phyloP scores from a whole-genome alignment of 2,329 filamentous ascomycete genomes.

The Rhinocladiella similis region DNA sequence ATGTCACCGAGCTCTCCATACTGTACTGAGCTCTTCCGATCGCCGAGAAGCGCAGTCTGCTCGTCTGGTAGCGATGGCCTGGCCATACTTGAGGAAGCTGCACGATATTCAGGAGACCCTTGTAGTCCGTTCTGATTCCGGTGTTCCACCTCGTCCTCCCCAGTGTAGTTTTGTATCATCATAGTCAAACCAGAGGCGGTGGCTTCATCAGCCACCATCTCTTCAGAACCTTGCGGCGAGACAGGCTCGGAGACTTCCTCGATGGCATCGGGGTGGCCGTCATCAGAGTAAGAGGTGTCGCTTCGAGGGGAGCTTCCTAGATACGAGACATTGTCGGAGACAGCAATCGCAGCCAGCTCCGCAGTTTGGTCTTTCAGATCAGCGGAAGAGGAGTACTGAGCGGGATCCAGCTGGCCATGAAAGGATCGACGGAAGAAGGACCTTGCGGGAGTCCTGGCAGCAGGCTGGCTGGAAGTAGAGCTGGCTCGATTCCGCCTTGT shows the following conservation, averaged over 20 bases:
- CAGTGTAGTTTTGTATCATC: conserved; percentile 48
- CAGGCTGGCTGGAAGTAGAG: conserved; percentile 25
- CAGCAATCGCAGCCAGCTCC: conserved; percentile 78
- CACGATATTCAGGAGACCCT: neutral
- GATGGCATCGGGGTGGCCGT: conserved; percentile 49
- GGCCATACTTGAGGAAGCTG: conserved; percentile 3
- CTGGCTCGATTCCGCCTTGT: conserved; percentile 21
- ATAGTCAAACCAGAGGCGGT: conserved; percentile 51
- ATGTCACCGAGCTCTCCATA: conserved; percentile 30
- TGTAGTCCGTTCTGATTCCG: conserved; percentile 23
- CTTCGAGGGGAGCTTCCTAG: conserved; percentile 20
- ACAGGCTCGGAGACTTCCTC: conserved; percentile 62
- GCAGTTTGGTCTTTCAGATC: conserved; percentile 84
- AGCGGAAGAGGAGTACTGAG: conserved; percentile 71
- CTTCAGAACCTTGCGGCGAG: conserved; percentile 47
- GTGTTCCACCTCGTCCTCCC: conserved; percentile 29
- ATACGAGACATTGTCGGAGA: conserved; percentile 55
- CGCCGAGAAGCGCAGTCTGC: conserved; percentile 24
- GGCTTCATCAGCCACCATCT: conserved; percentile 33
- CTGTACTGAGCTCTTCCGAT: conserved; percentile 19
- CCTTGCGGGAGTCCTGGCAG: conserved; percentile 41
- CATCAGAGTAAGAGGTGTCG: conserved; percentile 18
- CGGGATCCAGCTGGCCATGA: conserved; percentile 55
- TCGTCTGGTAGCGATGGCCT: conserved; percentile 28
- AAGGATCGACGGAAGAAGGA: conserved; percentile 49